A percentile compares a stretch with the other conserved stretches of the same genome.
Evolutionary conservation across 805 yeast species (phyloP).

Genomic region (Clavispora vitiphila): DNA sequence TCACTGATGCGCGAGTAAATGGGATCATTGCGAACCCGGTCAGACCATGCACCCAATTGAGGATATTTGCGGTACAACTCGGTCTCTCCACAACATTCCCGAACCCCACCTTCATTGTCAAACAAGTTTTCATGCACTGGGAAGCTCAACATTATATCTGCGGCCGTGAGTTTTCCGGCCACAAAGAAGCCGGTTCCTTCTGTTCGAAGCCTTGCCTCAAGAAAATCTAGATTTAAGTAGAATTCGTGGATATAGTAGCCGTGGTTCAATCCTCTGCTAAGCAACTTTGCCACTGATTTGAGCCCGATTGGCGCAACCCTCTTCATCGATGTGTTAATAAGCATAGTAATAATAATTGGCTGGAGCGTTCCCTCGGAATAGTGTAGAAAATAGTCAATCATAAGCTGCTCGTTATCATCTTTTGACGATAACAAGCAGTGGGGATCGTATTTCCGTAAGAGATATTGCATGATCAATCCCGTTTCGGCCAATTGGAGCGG

Average conservation of each 20-base stretch:
- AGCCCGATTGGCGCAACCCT: constrained; percentile 44
- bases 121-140: constrained; percentile 28
- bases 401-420: constrained; percentile 34
- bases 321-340: constrained; percentile 38
- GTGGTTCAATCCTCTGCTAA: constrained; percentile 43
- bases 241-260: constrained; percentile 48
- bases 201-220: constrained; percentile 35
- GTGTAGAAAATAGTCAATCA: constrained; percentile 48
- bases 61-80: constrained; percentile 30
- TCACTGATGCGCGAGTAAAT: constrained; percentile 25
- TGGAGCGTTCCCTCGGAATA: constrained; percentile 62
- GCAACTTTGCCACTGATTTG: constrained; percentile 37
- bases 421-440: constrained; percentile 32
- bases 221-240: constrained; percentile 29
- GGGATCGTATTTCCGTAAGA: constrained; percentile 47
- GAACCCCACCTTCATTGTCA: constrained; percentile 31
- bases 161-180: constrained; percentile 47
- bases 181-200: constrained; percentile 40
- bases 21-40: constrained; percentile 29
- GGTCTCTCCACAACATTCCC: constrained; percentile 31
- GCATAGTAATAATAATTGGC: constrained; percentile 36
- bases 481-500: constrained; percentile 48
- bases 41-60: constrained; percentile 34
- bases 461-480: constrained; percentile 52
- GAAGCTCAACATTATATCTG: constrained; percentile 51